These are phyloP conservation scores for Blumeria graminis DNA, from an alignment of 2,329 filamentous ascomycete species.

Conservation along the genomic window DNA sequence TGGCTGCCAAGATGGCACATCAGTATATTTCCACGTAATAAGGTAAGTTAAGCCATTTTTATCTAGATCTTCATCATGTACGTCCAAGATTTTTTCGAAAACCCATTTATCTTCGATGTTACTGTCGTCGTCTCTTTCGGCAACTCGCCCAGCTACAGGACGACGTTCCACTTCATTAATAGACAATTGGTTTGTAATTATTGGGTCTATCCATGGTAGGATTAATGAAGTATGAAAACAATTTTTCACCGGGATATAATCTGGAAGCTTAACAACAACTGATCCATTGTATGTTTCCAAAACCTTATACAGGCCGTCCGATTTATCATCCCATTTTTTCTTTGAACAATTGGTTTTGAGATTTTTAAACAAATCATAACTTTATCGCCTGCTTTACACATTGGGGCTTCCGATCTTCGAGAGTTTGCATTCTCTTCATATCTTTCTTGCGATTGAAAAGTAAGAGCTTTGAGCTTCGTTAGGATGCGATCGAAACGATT, in stretches of 20 bases:
- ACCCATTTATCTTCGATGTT: constrained; percentile 1
- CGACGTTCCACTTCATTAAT: not conserved
- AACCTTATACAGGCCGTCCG: not conserved
- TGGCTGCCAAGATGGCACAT: not conserved
- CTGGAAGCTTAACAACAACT: not conserved
- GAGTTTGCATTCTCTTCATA: not conserved
- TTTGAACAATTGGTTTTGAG: not conserved
- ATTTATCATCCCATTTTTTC: constrained; percentile 1
- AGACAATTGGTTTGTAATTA: not conserved
- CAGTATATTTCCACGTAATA: not conserved
- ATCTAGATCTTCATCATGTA: constrained; percentile 31
- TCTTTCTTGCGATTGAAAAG: not conserved
- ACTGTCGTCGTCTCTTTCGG: constrained; percentile 1
- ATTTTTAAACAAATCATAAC: constrained; percentile 1
- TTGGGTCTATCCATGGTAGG: not conserved
- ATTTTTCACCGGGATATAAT: not conserved
- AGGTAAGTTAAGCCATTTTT: not conserved
- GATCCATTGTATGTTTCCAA: not conserved
- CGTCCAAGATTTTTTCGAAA: constrained; percentile 17
- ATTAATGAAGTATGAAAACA: not conserved
- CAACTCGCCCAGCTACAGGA: not conserved
- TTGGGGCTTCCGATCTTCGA: not conserved
- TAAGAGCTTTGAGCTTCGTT: not conserved
- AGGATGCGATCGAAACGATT: not conserved
- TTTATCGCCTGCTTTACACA: not conserved